phyloP scores from a whole-genome alignment of 1,284 basidiomycete genomes.

The Ceratobasidium sp. region DNA sequence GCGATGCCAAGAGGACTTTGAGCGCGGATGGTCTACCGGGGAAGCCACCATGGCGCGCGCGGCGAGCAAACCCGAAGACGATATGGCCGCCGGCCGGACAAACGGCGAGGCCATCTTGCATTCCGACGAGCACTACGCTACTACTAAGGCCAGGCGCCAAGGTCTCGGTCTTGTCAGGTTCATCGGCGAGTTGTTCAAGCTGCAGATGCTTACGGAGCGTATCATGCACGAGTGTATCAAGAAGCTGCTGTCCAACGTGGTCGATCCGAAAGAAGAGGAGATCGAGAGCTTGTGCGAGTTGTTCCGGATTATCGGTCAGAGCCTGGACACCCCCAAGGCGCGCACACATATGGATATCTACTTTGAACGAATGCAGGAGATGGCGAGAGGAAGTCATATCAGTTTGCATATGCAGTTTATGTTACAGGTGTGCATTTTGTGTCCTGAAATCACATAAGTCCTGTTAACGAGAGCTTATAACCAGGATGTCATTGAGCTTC shows the following conservation, averaged over 20 bases:
- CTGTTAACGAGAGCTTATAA: slow-evolving; percentile 12
- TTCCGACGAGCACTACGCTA: slow-evolving; percentile 97
- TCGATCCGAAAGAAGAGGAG: too few relatives aligned
- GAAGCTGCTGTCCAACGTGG: too few relatives aligned
- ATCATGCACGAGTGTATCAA: too few relatives aligned
- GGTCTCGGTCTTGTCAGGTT: slow-evolving; percentile 97
- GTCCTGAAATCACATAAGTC: slow-evolving; percentile 23
- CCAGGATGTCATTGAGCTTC: slow-evolving; percentile 90
- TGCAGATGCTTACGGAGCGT: slow-evolving; percentile 97
- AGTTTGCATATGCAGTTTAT: slow-evolving; percentile 94
- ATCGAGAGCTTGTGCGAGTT: slow-evolving; percentile 96
- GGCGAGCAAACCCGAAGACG: slow-evolving; percentile 65
- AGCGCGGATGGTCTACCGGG: slow-evolving; percentile 68
- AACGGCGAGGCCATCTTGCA: slow-evolving; percentile 76
- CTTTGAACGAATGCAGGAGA: slow-evolving; percentile 89
- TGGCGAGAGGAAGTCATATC: slow-evolving; percentile 80
- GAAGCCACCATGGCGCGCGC: slow-evolving; percentile 64
- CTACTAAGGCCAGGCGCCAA: slow-evolving; percentile 96
- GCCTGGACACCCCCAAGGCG: slow-evolving; percentile 85
- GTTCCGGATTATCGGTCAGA: slow-evolving; percentile 86
- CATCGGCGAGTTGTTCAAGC: slow-evolving; percentile 97
- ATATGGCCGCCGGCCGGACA: slow-evolving; percentile 64
- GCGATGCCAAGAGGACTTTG: slow-evolving; percentile 73
- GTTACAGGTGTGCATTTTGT: slow-evolving; percentile 77
- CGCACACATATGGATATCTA: slow-evolving; percentile 91